Evolutionary conservation across 306 rosid genomes (phyloP).

Genomic region (Cucurbita maxima): DNA sequence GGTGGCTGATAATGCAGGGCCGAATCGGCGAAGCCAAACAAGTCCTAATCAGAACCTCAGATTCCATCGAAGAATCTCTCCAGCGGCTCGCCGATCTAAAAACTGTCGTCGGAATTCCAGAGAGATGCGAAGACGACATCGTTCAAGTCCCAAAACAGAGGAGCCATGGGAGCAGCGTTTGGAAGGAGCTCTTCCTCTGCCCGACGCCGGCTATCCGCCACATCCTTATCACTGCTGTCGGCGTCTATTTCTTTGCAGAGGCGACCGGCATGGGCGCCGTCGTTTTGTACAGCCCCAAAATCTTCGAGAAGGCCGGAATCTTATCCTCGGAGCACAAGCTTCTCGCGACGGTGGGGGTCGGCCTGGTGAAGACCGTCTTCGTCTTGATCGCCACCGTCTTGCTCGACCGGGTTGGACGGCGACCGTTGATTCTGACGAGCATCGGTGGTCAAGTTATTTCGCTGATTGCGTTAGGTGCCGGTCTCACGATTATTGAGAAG

Average conservation of each 20-base stretch:
- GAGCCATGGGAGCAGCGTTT: slow-evolving; percentile 38
- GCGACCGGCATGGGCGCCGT: slow-evolving; percentile 58
- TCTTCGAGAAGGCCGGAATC: slow-evolving; percentile 59
- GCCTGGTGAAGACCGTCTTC: slow-evolving; percentile 37
- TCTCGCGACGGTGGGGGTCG: slow-evolving; percentile 70
- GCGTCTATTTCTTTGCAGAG: slow-evolving; percentile 68
- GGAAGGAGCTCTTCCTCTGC: slow-evolving; percentile 48
- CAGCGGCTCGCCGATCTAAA: slow-evolving; percentile 50
- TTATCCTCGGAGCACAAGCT: not conserved
- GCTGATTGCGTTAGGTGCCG: slow-evolving; percentile 12
- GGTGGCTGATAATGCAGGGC: slow-evolving; percentile 83
- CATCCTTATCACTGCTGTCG: slow-evolving; percentile 35
- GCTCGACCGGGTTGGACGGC: slow-evolving; percentile 51
- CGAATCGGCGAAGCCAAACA: slow-evolving; percentile 44
- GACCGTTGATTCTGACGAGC: slow-evolving; percentile 47
- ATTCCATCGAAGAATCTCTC: slow-evolving; percentile 46
- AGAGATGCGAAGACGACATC: slow-evolving; percentile 36
- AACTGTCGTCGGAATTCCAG: slow-evolving; percentile 53
- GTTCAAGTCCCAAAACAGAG: slow-evolving; percentile 17
- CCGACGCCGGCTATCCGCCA: slow-evolving; percentile 65
- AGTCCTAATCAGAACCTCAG: slow-evolving; percentile 56
- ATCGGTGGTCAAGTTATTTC: slow-evolving; percentile 49
- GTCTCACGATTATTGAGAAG: slow-evolving; percentile 7
- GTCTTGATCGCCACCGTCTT: slow-evolving; percentile 52
- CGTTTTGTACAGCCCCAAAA: slow-evolving; percentile 60